Evolutionary conservation across 805 yeast species (phyloP).

Genomic region (Sugiyamaella marilandica): DNA sequence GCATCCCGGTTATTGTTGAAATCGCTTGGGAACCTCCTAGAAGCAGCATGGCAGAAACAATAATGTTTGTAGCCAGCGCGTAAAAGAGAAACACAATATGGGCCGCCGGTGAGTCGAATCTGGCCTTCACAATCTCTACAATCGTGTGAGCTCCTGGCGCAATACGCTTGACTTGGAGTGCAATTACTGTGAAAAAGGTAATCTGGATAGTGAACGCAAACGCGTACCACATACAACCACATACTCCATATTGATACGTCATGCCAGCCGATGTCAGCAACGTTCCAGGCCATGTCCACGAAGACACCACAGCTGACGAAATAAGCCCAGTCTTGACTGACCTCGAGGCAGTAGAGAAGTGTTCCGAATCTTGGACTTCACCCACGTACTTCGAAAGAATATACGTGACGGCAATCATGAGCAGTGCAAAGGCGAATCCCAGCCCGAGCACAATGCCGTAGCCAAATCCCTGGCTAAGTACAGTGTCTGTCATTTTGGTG

Average conservation of each 20-base stretch:
- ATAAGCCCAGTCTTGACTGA: slow-evolving; percentile 40
- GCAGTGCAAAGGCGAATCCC: slow-evolving; percentile 56
- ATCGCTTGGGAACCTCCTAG: slow-evolving; percentile 45
- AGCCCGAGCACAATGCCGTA: slow-evolving; percentile 79
- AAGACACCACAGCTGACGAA: slow-evolving; percentile 41
- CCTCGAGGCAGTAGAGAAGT: slow-evolving; percentile 37
- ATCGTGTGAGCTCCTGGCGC: slow-evolving; percentile 83
- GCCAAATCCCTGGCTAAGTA: slow-evolving; percentile 51
- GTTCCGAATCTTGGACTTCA: slow-evolving; percentile 24
- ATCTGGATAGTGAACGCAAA: slow-evolving; percentile 78
- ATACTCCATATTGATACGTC: slow-evolving; percentile 41
- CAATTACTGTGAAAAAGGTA: slow-evolving; percentile 65
- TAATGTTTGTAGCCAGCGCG: slow-evolving; percentile 18
- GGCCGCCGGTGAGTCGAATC: slow-evolving; percentile 55
- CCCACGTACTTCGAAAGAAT: slow-evolving; percentile 18
- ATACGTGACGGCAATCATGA: slow-evolving; percentile 29
- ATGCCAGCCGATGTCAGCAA: slow-evolving; percentile 37
- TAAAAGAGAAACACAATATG: slow-evolving; percentile 36
- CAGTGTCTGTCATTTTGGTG: background rate
- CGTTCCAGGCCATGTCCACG: slow-evolving; percentile 48
- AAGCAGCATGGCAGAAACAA: slow-evolving; percentile 42
- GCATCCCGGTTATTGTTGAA: slow-evolving; percentile 42
- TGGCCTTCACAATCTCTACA: slow-evolving; percentile 62
- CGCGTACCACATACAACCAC: slow-evolving; percentile 68
- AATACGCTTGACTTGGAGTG: slow-evolving; percentile 68